phyloP scores from a whole-genome alignment of 805 yeast species.

The Starmerella ratchasimensis region DNA sequence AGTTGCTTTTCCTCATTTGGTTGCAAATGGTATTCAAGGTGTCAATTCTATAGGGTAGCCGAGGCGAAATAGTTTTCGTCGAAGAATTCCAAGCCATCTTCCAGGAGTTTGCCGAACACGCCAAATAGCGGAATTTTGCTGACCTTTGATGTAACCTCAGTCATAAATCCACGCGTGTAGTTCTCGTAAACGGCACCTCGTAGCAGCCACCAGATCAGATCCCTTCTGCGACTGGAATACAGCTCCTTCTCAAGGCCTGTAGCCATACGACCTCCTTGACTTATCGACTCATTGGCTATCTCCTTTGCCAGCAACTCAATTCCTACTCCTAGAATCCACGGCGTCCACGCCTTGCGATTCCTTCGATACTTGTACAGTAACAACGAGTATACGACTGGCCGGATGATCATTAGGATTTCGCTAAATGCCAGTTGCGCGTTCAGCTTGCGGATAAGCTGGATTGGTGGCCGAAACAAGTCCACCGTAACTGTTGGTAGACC shows the following conservation, averaged over 20 bases:
- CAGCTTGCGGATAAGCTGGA: slow-evolving; percentile 24
- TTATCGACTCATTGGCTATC: slow-evolving; percentile 18
- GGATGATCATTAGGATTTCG: slow-evolving; percentile 27
- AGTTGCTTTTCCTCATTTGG: no score
- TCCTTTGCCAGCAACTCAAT: slow-evolving; percentile 26
- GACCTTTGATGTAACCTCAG: slow-evolving; percentile 19
- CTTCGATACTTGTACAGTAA: slow-evolving; percentile 22
- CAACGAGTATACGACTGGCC: slow-evolving; percentile 30
- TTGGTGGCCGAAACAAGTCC: slow-evolving; percentile 26
- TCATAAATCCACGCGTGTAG: slow-evolving; percentile 24
- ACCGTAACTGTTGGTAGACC: slow-evolving; percentile 12
- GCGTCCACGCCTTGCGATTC: slow-evolving; percentile 26
- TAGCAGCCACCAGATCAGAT: slow-evolving; percentile 28
- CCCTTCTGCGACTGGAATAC: slow-evolving; percentile 22
- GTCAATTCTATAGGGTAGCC: slow-evolving; percentile 5
- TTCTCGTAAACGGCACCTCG: slow-evolving; percentile 29
- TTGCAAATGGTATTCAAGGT: no score
- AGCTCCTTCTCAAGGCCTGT: slow-evolving; percentile 24
- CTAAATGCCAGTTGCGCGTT: slow-evolving; percentile 18
- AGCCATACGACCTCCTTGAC: not conserved
- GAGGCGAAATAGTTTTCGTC: slow-evolving; percentile 25
- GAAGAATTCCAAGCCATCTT: slow-evolving; percentile 29
- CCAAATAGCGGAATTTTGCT: slow-evolving; percentile 25
- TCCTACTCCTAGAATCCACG: slow-evolving; percentile 29
- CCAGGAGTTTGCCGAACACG: slow-evolving; percentile 25